Evolutionary conservation across 129 eudicot species (phyloP).

Genomic region (Tanacetum coccineum): DNA sequence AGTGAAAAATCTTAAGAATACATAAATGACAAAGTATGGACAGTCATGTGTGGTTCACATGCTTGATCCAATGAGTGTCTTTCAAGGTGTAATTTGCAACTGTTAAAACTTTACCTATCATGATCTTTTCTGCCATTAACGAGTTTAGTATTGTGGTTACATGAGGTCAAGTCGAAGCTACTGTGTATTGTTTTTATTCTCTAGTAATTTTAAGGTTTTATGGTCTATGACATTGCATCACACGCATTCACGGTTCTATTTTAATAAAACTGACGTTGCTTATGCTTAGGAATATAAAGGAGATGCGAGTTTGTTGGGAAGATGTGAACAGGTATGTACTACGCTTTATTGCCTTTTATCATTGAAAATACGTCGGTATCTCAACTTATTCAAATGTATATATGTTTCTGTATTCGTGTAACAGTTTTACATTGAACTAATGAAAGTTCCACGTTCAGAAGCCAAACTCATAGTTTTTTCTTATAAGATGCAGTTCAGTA

Average conservation of each 20-base stretch:
- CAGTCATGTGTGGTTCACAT: too few species aligned
- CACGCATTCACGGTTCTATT: not conserved
- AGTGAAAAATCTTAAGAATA: too few species aligned
- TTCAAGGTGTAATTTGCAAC: too few species aligned
- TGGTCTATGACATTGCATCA: not conserved
- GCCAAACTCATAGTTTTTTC: slow-evolving; percentile 81
- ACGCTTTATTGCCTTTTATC: slow-evolving; percentile 11
- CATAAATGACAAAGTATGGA: too few species aligned
- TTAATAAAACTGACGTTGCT: slow-evolving; percentile 22
- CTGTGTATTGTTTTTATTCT: not conserved
- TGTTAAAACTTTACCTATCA: too few species aligned
- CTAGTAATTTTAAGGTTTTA: not conserved
- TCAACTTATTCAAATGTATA: not conserved
- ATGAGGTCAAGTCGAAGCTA: not conserved
- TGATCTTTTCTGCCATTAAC: not conserved
- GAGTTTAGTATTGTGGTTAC: slow-evolving; percentile 2
- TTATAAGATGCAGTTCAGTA: slow-evolving; percentile 72
- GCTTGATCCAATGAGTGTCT: too few species aligned
- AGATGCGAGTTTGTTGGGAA: slow-evolving; percentile 61
- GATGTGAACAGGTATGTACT: slow-evolving; percentile 73
- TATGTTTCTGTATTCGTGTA: slow-evolving; percentile 16
- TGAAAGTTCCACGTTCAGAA: slow-evolving; percentile 87
- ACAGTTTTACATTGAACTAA: slow-evolving; percentile 82
- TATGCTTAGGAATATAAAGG: slow-evolving; percentile 73
- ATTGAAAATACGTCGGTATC: not conserved